Evolutionary conservation across 2,329 filamentous ascomycete species (phyloP), one percentile per base, ranked within the genome.

Genomic region (Sphaerulina musiva): DNA sequence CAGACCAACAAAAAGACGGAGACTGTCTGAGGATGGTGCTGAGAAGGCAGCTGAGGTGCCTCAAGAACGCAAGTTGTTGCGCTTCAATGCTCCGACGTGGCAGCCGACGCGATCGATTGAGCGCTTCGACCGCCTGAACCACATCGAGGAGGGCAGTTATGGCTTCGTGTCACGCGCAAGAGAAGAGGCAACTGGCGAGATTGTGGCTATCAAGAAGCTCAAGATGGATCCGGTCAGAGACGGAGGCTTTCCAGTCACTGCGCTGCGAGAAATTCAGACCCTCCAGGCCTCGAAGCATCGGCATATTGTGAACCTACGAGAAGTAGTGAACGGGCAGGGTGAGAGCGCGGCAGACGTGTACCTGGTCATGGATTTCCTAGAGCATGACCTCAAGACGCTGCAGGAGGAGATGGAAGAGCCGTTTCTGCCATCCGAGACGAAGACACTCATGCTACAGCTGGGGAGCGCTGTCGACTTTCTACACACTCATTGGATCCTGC

Each of bases 111-210:
- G 87, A 56, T 87, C 87, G 68, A 86, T 95, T 26, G 86, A 92
- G 66, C 85, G 89, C 67, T 98, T 91, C 73, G 88, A 96, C 66
- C 87, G 88, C 62, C 78, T 98, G 54, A 98, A 98, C 71, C 87
- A 93, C 69, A 98, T 98, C 65, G 93, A 97, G 72, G 93, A 98
- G 74, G 93, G 93, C 36, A 90, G 90, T 7, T 98, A 98, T 71
- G 93, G 93, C 44, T 92, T 85, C 81, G 93, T 98, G 4, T 91
- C 91, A 51, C 80, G 93, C 54, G 93, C 90, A 10, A 84, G 79
- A 58, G 86, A 95, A 64, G 76, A 80, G 32, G 74, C 77, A 3
- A 92, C 87, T 0, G 87, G 87, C 34, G 81, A 85, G 54, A 80
- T 98, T 6, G 91, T 97, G 17, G 93, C 93, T 11, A 76, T 98